Conservation (phyloP, 345 rosid genomes). For the Lenwebbia sp. region DNA sequence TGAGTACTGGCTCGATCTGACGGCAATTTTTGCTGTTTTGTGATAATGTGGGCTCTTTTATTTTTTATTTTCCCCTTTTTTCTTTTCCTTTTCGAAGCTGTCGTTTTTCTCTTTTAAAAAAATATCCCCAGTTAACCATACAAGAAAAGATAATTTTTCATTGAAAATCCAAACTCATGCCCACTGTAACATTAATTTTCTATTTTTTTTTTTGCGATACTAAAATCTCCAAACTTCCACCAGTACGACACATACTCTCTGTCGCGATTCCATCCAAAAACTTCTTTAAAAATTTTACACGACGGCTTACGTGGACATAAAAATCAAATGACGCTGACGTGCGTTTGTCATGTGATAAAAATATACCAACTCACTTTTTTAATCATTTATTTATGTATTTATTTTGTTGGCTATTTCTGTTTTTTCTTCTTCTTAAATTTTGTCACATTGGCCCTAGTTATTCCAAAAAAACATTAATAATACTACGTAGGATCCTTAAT, state of each 20-base stretch:
- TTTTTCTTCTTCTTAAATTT: not conserved
- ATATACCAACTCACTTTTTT: no score
- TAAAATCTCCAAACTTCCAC: no score
- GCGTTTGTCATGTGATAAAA: no score
- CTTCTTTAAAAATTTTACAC: no score
- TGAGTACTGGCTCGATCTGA: not conserved
- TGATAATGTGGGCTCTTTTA: not conserved
- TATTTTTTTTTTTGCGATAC: no score
- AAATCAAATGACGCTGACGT: no score
- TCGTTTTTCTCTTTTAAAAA: not conserved
- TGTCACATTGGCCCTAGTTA: not conserved
- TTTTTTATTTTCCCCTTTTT: not conserved
- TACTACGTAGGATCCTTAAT: accelerated
- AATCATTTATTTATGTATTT: no score
- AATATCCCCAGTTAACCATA: not conserved
- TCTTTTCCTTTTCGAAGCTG: not conserved
- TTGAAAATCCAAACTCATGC: not conserved
- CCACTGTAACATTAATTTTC: accelerated
- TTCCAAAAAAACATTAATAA: not conserved
- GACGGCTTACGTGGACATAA: no score
- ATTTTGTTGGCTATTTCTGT: no score
- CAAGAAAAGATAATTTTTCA: not conserved
- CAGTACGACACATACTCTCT: no score
- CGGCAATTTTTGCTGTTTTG: not conserved
- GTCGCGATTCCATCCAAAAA: no score